Evolutionary conservation across 2,329 filamentous ascomycete genomes (phyloP), one percentile per base, ranked within the genome.

Genomic region (Tolypocladium endophyticum): DNA sequence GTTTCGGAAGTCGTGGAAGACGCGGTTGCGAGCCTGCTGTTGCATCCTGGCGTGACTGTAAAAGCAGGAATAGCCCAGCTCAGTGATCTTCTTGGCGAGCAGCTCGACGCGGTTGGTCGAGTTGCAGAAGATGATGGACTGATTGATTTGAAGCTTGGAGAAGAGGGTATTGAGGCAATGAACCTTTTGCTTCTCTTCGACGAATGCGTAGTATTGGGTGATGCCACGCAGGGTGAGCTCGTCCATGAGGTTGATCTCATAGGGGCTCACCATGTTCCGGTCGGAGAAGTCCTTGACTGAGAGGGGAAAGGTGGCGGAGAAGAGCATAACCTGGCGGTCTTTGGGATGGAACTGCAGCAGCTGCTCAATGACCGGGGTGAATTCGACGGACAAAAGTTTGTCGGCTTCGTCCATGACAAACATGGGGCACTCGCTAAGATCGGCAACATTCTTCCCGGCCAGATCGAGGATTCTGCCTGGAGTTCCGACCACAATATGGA

Each of bases 331-430:
- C 77, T 99, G 94, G 61, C 94, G 89, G 72, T 99, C 93, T 74
- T 94, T 96, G 64, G 94, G 93, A 73, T 97, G 93, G 77, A 96
- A 97, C 64, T 90, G 88, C 56, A 99, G 82, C 28, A 99, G 82
- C 73, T 99, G 92, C 76, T 99, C 95, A 66, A 99, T 96, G 64
- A 96, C 92, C 33, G 93, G 92, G 8, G 94, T 99, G 72, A 99
- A 99, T 73, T 99, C 94, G 61, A 90, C 86, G 8, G 94, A 99
- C 57, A 99, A 84, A 62, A 99, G 86, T 80, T 99, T 99, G 77
- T 99, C 94, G 59, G 94, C 94, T 75, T 99, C 94, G 71, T 99
- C 94, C 94, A 99, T 99, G 77, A 99, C 91, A 73, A 99, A 99
- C 71, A 95, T 97, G 68, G 92, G 88, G 73, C 94, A 97, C 77